Base-by-base conservation (phyloP, 2,329 filamentous ascomycete genomes). In the Zymoseptoria ardabiliae region DNA sequence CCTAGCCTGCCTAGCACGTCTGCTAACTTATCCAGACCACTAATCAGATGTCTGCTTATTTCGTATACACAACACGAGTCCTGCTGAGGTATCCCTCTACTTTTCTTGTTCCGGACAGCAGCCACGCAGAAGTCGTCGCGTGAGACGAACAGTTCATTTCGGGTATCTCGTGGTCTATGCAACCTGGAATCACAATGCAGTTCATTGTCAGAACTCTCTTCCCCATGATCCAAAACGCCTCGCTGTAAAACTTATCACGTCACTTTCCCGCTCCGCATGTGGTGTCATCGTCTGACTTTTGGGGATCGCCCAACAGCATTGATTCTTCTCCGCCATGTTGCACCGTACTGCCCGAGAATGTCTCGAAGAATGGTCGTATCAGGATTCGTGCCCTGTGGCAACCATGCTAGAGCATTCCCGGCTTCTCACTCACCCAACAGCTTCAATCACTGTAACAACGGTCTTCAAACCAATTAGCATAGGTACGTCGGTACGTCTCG, bases 101-200 rank as follows among this genome's bases (percentile, higher is more conserved):
- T 28, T 28, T 28, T 28, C 25, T 28, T 9, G 25, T 28, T 8
- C 25, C 8, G 6, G 25, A 28, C 6, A 28, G 25, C 7, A n/a
- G 35, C 35, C 13, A 13, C 17, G 35, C 17, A 45, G 13, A 45
- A 45, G 35, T 45, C 35, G 35, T 45, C 35, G 35, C 35, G 7
- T 13, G 17, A 45, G 35, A 45, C 35, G 35, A 17, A 45, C 35
- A 45, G 35, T 58, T 17, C 25, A 35, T 30, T 52, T 50, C 57
- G 61, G 61, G 61, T 63, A 63, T 63, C 61, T 63, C 61, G 57
- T 63, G 50, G 56, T 63, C 61, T 61, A 61, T 61, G 61, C 61
- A 61, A 58, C 45, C 53, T 61, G 61, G 59, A 61, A 58, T 50
- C 53, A 48, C 35, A 56, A 57, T 56, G 53, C 53, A 21, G 17